Conservation (phyloP, 2,329 filamentous ascomycete species). For the Ascochyta rabiei region DNA sequence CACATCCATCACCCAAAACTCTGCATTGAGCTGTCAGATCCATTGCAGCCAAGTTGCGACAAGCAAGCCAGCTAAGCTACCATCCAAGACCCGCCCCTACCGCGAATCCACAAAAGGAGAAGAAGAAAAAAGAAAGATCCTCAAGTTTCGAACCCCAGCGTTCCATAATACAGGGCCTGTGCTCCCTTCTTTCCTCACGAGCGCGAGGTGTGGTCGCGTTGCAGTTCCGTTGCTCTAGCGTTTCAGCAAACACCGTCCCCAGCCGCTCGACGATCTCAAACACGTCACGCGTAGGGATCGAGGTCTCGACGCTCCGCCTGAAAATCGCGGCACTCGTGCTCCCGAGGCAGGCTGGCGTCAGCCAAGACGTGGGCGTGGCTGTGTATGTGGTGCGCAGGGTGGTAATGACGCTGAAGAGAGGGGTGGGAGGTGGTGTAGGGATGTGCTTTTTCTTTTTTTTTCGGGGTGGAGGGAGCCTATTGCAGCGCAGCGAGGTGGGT, state of each 20-base stretch:
- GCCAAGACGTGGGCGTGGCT: background rate
- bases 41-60: slow-evolving; percentile 30
- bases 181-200: background rate
- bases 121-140: background rate
- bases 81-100: background rate
- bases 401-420: background rate
- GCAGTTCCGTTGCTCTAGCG: slow-evolving; percentile 29
- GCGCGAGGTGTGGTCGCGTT: slow-evolving; percentile 8
- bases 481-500: no score
- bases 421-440: background rate
- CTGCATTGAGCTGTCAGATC: slow-evolving; percentile 24
- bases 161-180: slow-evolving; percentile 1
- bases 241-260: slow-evolving; percentile 28
- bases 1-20: slow-evolving; percentile 23
- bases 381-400: background rate
- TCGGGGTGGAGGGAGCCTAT: no score
- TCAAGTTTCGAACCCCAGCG: slow-evolving; percentile 8
- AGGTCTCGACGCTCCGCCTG: background rate
- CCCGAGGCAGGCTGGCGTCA: background rate
- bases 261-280: slow-evolving; percentile 25
- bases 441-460: background rate
- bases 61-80: slow-evolving; percentile 34
- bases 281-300: slow-evolving; percentile 13
- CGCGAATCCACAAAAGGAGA: background rate
- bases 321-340: background rate